phyloP scores from a whole-genome alignment of 306 rosid species.

The Cucurbita moschata region DNA sequence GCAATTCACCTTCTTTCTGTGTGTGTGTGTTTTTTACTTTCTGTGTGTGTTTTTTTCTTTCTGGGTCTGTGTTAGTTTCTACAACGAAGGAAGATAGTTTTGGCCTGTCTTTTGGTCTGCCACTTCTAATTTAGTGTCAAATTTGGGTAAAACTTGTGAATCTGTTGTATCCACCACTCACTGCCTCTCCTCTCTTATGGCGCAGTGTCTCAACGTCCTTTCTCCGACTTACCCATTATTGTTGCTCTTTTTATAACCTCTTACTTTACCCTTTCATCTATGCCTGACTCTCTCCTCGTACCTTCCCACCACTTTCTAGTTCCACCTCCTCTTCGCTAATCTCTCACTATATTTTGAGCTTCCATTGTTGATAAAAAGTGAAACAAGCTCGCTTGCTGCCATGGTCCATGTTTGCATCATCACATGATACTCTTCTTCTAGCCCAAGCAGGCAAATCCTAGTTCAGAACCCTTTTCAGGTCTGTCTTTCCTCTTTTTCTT shows the following conservation, averaged over 20 bases:
- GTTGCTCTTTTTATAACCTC: not conserved
- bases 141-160: too few species aligned
- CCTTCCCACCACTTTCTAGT: not conserved
- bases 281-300: not conserved
- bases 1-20: not conserved
- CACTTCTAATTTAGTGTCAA: not conserved
- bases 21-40: not conserved
- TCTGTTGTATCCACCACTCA: not conserved
- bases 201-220: not conserved
- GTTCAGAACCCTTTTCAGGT: conserved; percentile 7
- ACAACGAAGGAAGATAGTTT: not conserved
- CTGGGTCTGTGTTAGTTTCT: not conserved
- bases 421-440: conserved; percentile 1
- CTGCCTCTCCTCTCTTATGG: not conserved
- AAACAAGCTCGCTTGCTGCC: not conserved
- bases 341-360: not conserved
- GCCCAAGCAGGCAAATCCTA: not conserved
- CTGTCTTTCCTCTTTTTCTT: not conserved
- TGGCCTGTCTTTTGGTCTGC: not conserved
- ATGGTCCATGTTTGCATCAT: not conserved
- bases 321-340: not conserved
- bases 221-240: not conserved
- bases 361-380: not conserved
- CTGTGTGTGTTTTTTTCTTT: not conserved
- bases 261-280: not conserved